A percentile compares a stretch with the other conserved stretches of the same genome.
Conservation (phyloP, 805 yeast species). For the Starmerella powellii region DNA sequence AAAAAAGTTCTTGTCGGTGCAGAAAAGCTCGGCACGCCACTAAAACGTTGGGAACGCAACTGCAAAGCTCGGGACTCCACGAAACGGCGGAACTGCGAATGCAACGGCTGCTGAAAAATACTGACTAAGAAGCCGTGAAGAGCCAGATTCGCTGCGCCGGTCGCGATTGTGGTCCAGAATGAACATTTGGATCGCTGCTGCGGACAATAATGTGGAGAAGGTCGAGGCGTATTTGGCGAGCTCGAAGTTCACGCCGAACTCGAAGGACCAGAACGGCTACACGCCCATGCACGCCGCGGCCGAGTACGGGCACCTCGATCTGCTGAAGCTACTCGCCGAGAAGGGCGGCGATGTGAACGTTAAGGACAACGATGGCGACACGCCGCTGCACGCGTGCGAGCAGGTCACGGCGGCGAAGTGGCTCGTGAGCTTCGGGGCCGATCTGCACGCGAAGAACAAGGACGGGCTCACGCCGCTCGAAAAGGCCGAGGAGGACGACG, state of each 20-base stretch:
- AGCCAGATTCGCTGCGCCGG: no score
- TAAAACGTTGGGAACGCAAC: no score
- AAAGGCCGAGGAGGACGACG: constrained; percentile 64
- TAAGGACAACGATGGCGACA: constrained; percentile 81
- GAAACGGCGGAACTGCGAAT: no score
- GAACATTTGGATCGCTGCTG: constrained; percentile 91
- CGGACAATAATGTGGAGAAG: constrained; percentile 56
- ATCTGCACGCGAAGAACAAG: constrained; percentile 47
- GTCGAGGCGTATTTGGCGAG: constrained; percentile 47
- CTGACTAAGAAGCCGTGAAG: no score
- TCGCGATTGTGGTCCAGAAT: no score
- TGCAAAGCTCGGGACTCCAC: no score
- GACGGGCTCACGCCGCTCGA: constrained; percentile 68
- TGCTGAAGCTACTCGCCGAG: constrained; percentile 45
- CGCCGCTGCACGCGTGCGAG: constrained; percentile 89
- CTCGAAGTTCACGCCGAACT: constrained; percentile 49
- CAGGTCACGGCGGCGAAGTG: constrained; percentile 50
- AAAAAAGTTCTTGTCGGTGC: no score
- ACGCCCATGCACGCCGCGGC: constrained; percentile 98
- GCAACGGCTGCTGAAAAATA: no score
- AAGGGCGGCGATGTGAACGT: constrained; percentile 72
- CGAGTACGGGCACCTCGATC: constrained; percentile 69
- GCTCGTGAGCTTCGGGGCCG: constrained; percentile 59
- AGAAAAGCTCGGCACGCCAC: no score
- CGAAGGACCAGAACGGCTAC: constrained; percentile 85